Conservation (phyloP, 2,329 filamentous ascomycete genomes). For the Ophiosphaerella korrae region DNA sequence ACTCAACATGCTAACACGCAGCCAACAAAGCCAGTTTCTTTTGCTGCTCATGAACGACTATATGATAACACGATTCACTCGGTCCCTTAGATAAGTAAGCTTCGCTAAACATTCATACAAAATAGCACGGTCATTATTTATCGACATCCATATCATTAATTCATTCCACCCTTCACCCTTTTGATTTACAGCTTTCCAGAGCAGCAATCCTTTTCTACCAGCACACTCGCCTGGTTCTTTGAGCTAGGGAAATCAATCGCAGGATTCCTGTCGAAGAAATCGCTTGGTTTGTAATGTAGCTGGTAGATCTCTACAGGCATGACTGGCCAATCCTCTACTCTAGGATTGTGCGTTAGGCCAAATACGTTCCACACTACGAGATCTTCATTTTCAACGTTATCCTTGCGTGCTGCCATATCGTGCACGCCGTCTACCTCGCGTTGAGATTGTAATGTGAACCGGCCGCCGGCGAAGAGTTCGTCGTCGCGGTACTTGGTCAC, state of each 20-base stretch:
- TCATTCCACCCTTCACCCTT: no score
- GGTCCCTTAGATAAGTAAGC: no score
- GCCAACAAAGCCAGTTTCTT: no score
- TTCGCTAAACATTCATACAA: no score
- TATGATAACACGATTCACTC: no score
- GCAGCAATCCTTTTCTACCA: constrained; percentile 30
- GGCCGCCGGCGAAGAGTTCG: constrained; percentile 57
- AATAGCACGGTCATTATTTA: no score
- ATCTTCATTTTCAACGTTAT: constrained; percentile 52
- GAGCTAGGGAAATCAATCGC: constrained; percentile 57
- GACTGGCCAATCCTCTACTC: constrained; percentile 58
- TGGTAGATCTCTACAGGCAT: constrained; percentile 57
- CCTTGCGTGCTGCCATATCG: constrained; percentile 51
- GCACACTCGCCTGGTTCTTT: constrained; percentile 38
- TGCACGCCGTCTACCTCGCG: constrained; percentile 52
- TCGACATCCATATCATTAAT: neutral
- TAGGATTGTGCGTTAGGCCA: constrained; percentile 58
- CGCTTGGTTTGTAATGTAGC: constrained; percentile 55
- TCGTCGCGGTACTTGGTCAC: constrained; percentile 59
- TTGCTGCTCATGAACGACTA: no score
- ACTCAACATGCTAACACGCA: no score
- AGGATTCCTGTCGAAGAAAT: constrained; percentile 61
- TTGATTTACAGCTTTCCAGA: constrained; percentile 20
- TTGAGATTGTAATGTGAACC: constrained; percentile 54
- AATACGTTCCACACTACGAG: constrained; percentile 58